Evolutionary conservation across 495 filamentous ascomycete genomes (phyloP), one percentile per base, ranked within the genome.

Genomic region (Clohesyomyces aquaticus): DNA sequence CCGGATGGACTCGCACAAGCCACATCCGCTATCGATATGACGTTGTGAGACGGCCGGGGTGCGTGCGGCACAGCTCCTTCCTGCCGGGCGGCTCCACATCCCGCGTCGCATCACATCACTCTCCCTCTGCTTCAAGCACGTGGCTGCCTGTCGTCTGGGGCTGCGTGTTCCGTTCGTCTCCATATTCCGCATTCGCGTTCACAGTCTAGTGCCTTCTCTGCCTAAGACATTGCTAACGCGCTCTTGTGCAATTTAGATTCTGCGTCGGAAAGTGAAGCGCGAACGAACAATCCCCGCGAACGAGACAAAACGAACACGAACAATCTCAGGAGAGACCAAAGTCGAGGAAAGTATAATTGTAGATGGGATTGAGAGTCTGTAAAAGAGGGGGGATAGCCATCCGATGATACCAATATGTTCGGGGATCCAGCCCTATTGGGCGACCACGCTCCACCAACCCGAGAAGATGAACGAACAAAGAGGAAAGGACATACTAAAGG

Each of bases 221-320:
- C n/a, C n/a, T n/a, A n/a, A n/a, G n/a, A n/a, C n/a, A 18, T 65
- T 42, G 26, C 47, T 32, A 35, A 50, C 46, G 47, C 46, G 47
- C 25, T 23, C 32, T 41, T 9, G n/a, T 52, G 58, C 27, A 52
- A 50, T 45, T 57, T 45, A 76, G 73, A 51, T 90, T 88, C 73
- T 90, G 87, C 65, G 87, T 90, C n/a, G 87, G 87, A 35, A 90
- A 90, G 69, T 90, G 69, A 80, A 51, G 22, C n/a, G 22, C 10
- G 32, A 11, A 22, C 23, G 48, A 3, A 14, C 28, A 55, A 41
- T 8, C 9, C 19, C 8, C n/a, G 11, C n/a, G n/a, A n/a, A 19
- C 25, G 22, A n/a, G 41, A n/a, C 11, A 6, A 27, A 21, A 16
- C 49, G 26, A 35, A 1, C 29, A 8, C 6, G 9, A 25, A 53